Evolutionary conservation across 371 early-diverging fungal genomes (phyloP).

Genomic region (Parasitella parasitica): DNA sequence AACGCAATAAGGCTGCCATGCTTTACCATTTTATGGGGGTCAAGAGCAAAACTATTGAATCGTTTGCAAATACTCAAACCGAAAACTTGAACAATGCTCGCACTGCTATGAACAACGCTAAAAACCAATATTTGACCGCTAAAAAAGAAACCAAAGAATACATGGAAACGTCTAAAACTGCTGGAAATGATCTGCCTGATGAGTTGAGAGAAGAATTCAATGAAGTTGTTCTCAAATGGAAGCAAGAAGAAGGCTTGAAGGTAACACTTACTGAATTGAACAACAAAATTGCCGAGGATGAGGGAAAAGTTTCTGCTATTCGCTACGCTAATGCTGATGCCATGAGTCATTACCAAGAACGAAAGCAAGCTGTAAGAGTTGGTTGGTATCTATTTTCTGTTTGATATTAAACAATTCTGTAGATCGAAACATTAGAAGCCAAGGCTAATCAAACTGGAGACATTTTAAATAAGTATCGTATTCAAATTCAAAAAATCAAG

Average conservation of each 20-base stretch:
- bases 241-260: slow-evolving; percentile 24
- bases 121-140: background rate
- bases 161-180: slow-evolving; percentile 42
- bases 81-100: slow-evolving; percentile 4
- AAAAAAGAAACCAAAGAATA: slow-evolving; percentile 19
- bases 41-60: background rate
- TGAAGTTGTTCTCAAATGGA: slow-evolving; percentile 34
- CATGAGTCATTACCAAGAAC: slow-evolving; percentile 66
- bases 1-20: background rate
- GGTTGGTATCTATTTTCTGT: too few relatives aligned
- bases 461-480: slow-evolving; percentile 23
- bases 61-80: background rate
- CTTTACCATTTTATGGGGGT: background rate
- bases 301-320: slow-evolving; percentile 51
- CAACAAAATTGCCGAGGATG: slow-evolving; percentile 54
- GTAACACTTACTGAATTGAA: slow-evolving; percentile 20
- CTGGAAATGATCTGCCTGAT: slow-evolving; percentile 38
- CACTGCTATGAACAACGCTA: background rate
- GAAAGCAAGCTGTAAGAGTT: slow-evolving; percentile 56
- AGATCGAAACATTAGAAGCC: slow-evolving; percentile 27
- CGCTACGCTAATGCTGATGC: slow-evolving; percentile 51
- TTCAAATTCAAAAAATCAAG: slow-evolving; percentile 40
- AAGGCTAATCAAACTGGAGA: slow-evolving; percentile 37
- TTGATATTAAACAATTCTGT: too few relatives aligned
- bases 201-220: slow-evolving; percentile 55